A percentile compares a stretch with the other conserved stretches of the same genome.
These are phyloP conservation scores for Serendipita sp. DNA, from an alignment of 768 basidiomycete species.

Conservation along the genomic window DNA sequence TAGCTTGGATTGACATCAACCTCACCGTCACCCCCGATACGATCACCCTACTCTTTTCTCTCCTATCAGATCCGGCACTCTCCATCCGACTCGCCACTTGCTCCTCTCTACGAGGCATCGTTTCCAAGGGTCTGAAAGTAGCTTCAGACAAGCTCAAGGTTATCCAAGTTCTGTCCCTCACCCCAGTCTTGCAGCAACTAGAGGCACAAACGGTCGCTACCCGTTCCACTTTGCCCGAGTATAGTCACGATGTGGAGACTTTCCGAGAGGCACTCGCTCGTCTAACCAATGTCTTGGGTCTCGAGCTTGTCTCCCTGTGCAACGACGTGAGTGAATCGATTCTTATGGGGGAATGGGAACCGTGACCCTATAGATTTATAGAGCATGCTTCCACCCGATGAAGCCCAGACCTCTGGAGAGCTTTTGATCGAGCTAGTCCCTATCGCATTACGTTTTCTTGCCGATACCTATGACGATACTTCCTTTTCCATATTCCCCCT, in stretches of 20 bases:
- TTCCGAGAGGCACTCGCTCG: constrained; percentile 82
- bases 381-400: constrained; percentile 28
- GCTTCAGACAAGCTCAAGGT: constrained; percentile 78
- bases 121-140: constrained; percentile 89
- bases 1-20: constrained; percentile 97
- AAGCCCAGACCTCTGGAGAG: constrained; percentile 39
- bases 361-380: neutral
- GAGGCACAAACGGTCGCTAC: constrained; percentile 59
- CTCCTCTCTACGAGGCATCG: constrained; percentile 61
- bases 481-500: constrained; percentile 72
- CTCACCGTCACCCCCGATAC: constrained; percentile 85
- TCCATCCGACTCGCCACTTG: constrained; percentile 74
- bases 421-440: constrained; percentile 58
- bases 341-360: neutral
- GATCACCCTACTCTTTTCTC: constrained; percentile 65
- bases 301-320: constrained; percentile 67
- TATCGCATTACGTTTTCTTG: constrained; percentile 73
- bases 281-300: constrained; percentile 63
- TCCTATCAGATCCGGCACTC: constrained; percentile 62
- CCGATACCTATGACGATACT: constrained; percentile 81
- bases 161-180: constrained; percentile 75
- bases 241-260: constrained; percentile 70
- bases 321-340: constrained; percentile 40
- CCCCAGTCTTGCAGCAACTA: constrained; percentile 63
- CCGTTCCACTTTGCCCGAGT: constrained; percentile 33